Percentiles rank a stretch among this genome's conserved stretches.
phyloP scores from a whole-genome alignment of 2,329 filamentous ascomycete species.

The Colletotrichum costaricense region DNA sequence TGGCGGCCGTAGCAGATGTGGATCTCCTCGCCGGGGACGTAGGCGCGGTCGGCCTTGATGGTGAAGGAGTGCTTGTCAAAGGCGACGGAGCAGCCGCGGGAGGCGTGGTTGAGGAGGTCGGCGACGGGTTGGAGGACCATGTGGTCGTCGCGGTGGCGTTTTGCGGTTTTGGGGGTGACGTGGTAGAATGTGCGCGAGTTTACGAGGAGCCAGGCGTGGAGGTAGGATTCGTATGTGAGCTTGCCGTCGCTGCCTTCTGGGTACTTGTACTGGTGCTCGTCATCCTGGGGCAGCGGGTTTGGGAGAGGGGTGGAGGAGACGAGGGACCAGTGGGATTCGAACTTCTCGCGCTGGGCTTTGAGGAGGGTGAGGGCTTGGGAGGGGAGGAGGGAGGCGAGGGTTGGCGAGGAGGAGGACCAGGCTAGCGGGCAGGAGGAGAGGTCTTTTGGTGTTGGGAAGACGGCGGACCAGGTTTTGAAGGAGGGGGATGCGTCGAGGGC shows the following conservation, averaged over 20 bases:
- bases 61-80: constrained; percentile 64
- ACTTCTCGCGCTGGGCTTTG: constrained; percentile 60
- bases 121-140: constrained; percentile 79
- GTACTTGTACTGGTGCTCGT: too few species aligned
- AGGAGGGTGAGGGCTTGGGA: constrained; percentile 62
- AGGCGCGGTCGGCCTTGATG: constrained; percentile 62
- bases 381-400: constrained; percentile 57
- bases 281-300: background rate
- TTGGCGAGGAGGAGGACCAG: constrained; percentile 61
- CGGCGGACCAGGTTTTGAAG: constrained; percentile 70
- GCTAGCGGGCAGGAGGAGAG: constrained; percentile 63
- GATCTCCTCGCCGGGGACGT: constrained; percentile 71
- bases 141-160: constrained; percentile 63
- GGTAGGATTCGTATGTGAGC: constrained; percentile 54
- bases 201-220: constrained; percentile 69
- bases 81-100: constrained; percentile 62
- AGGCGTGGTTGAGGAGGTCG: constrained; percentile 75
- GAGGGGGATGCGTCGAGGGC: constrained; percentile 62
- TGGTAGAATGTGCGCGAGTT: constrained; percentile 74
- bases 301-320: constrained; percentile 44
- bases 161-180: constrained; percentile 56
- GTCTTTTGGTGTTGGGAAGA: constrained; percentile 73
- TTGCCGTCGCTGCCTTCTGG: too few species aligned
- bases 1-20: constrained; percentile 78
- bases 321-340: constrained; percentile 53